Base-by-base conservation (phyloP, 2,329 filamentous ascomycete genomes). In the Neurospora sp. region DNA sequence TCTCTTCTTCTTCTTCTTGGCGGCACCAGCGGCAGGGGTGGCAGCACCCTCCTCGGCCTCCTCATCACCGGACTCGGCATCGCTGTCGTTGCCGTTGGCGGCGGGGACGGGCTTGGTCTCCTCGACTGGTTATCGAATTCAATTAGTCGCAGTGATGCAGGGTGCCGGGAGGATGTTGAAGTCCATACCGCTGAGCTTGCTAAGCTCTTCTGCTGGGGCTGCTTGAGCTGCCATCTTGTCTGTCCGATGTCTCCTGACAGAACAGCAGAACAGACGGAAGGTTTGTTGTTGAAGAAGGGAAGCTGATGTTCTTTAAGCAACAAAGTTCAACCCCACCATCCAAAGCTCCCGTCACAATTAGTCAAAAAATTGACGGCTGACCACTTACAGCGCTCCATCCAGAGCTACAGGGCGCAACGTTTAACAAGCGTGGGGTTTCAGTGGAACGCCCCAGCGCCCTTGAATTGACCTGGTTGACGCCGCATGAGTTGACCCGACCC, bases 1-100 rank as follows among this genome's bases (percentile, higher is more conserved):
- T 82, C 88, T 90, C 84, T 89, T 92, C 85, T 92, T 93, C 85
- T 94, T 95, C 83, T 93, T 93, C 83, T 93, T 93, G 68, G 77
- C 80, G 37, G 81, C 79, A 73, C 81, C 81, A 6, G 79, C 79
- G 33, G 76, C 80, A 46, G 74, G 79, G 8, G 78, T 78, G 6
- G 81, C 82, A 6, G 78, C 78, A 15, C 78, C 76, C 8, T 77
- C 76, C 19, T 81, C 82, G 23, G 85, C 84, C 3, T 82, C 83
- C 10, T 86, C 85, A 67, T 86, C 85, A 36, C 84, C 84, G n/a
- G 83, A 85, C 69, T 85, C 83, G 52, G 52, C 52, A 70, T 84
- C 83, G 72, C 80, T 81, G 62, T 84, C 83, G 69, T 81, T 80
- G 69, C 77, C 79, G 72, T 79, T 79, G 71, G 78, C 77, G 43